Evolutionary conservation across 1,284 basidiomycete species (phyloP), one percentile per base, ranked within the genome.

Genomic region (Sporisorium graminicola): DNA sequence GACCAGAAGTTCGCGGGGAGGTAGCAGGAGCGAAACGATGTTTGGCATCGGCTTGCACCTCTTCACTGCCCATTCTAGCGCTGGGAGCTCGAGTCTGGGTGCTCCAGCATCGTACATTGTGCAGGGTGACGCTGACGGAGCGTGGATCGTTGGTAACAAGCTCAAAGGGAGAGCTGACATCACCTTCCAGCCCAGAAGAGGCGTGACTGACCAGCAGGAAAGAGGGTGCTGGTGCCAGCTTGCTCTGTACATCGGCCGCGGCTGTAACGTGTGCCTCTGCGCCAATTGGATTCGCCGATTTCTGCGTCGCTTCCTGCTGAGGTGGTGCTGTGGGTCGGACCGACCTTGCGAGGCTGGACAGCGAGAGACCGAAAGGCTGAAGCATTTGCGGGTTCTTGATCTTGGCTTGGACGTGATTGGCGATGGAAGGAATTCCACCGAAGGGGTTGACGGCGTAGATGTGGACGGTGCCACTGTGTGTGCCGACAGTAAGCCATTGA

Each of bases 401-500:
- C 50, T 76, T 73, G 49, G 64, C 55, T 26, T 56, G 42, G 18
- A 67, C 59, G 54, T 77, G 75, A 27, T 70, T 77, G 35, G 35
- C 51, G 37, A 74, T 64, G 20, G 46, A 69, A 10, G 70, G 65
- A 2, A 44, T 42, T 22, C 75, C 75, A 14, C 75, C 70, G 51
- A 60, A 69, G 0, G 75, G 66, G n/a, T 77, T 77, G 60, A 77
- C 46, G 8, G 75, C 66, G 26, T 70, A 77, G 27, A 66, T 35
- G 53, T 77, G 75, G 5, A 74, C 70, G 20, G 75, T 70, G 22
- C 75, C 75, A 43, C 60, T 77, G 26, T 60, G 66, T 12, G 70
- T 77, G 54, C 70, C 70, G 4, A 77, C 70, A 12, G 64, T 64
- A 33, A 77, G 24, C 65, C 70, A 77, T 50, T 74, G 75, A 1